Conservation (phyloP, 306 rosid species). For the barrel medic (Medicago truncatula) region DNA sequence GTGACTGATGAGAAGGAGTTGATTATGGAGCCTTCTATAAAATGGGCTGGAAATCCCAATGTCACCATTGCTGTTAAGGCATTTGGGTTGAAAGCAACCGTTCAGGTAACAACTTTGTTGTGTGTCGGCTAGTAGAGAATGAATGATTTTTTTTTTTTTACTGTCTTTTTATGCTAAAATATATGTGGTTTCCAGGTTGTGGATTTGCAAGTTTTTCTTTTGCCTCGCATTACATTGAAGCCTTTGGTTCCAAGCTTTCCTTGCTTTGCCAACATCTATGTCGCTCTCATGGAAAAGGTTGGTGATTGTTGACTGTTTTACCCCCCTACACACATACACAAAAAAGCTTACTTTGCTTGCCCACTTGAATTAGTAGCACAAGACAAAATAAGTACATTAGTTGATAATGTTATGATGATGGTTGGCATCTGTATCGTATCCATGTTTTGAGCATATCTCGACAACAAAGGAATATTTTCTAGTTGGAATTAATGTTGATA, state of each 20-base stretch:
- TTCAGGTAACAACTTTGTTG: conserved; percentile 58
- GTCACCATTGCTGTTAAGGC: conserved; percentile 73
- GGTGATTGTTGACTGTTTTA: conserved; percentile 42
- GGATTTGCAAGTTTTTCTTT: conserved; percentile 79
- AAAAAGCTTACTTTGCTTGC: background rate
- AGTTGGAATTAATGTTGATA: conserved; percentile 29
- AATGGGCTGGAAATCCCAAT: conserved; percentile 98
- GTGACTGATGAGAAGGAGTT: conserved; percentile 92
- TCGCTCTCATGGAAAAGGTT: conserved; percentile 97
- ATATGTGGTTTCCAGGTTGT: conserved; percentile 61
- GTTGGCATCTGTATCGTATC: background rate
- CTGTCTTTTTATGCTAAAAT: conserved; percentile 2
- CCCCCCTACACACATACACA: background rate
- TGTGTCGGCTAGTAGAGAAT: conserved; percentile 3
- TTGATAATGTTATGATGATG: conserved; percentile 10
- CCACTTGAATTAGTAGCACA: conserved; percentile 10
- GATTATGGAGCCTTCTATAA: conserved; percentile 87
- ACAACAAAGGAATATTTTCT: conserved; percentile 19
- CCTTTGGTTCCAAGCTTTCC: conserved; percentile 99
- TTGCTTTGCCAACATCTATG: conserved; percentile 81
- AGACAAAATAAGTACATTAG: conserved; percentile 1
- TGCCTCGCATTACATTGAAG: conserved; percentile 86
- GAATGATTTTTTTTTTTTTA: background rate
- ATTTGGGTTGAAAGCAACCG: conserved; percentile 89
- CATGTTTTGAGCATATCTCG: conserved; percentile 16